Conservation (phyloP, 768 basidiomycete genomes). For the Mycena galopus region DNA sequence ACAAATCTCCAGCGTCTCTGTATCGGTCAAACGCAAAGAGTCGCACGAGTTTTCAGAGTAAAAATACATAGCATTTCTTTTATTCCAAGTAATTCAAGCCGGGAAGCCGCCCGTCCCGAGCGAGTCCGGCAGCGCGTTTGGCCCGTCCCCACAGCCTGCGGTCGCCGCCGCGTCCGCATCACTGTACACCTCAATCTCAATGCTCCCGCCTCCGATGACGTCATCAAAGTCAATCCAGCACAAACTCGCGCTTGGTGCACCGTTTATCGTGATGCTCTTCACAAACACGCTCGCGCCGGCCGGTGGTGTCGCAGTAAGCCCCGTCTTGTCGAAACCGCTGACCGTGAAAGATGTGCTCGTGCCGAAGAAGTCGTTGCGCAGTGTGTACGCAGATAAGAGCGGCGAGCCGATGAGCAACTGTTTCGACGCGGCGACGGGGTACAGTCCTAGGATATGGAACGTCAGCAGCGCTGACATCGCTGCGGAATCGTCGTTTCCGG, state of each 20-base stretch:
- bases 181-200: slow-evolving; percentile 59
- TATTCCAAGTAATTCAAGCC: neutral
- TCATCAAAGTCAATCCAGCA: slow-evolving; percentile 63
- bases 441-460: slow-evolving; percentile 65
- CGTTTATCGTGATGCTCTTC: slow-evolving; percentile 59
- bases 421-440: slow-evolving; percentile 60
- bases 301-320: slow-evolving; percentile 53
- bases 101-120: slow-evolving; percentile 56
- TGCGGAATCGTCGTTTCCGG: slow-evolving; percentile 66
- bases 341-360: slow-evolving; percentile 59
- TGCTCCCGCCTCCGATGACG: slow-evolving; percentile 57
- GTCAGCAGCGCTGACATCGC: slow-evolving; percentile 65
- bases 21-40: neutral
- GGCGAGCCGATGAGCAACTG: slow-evolving; percentile 65
- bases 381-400: slow-evolving; percentile 59
- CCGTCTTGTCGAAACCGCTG: slow-evolving; percentile 53
- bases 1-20: too few species aligned
- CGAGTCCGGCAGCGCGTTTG: slow-evolving; percentile 53
- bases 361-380: slow-evolving; percentile 54
- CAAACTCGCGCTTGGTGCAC: slow-evolving; percentile 48
- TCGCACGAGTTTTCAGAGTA: neutral
- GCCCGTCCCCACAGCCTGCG: slow-evolving; percentile 54
- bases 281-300: slow-evolving; percentile 58
- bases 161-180: slow-evolving; percentile 50
- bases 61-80: neutral